phyloP scores from a whole-genome alignment of 495 filamentous ascomycete species.

The Aspergillus saccharolyticus region DNA sequence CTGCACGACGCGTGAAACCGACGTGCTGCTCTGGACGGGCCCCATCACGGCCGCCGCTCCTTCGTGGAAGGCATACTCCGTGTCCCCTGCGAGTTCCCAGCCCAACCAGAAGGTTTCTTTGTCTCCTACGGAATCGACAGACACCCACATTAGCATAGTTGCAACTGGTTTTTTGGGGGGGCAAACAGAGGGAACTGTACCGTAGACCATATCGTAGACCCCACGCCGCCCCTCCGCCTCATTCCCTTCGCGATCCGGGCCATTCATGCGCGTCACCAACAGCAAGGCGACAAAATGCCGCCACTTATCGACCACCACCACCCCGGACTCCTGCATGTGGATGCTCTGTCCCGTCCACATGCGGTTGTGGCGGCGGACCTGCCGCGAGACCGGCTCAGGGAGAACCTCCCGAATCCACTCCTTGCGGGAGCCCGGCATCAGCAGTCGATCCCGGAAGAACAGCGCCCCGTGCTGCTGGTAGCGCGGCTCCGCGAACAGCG shows the following conservation, averaged over 20 bases:
- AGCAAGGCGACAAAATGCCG: conserved; percentile 24
- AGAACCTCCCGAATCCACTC: conserved; percentile 20
- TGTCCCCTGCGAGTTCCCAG: conserved; percentile 22
- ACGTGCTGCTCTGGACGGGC: too few relatives aligned
- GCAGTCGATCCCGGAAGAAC: conserved; percentile 38
- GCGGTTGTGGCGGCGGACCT: conserved; percentile 13
- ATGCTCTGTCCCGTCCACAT: conserved; percentile 23
- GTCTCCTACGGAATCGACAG: conserved; percentile 16
- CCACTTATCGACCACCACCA: conserved; percentile 26
- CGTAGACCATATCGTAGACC: conserved; percentile 28
- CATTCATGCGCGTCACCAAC: conserved; percentile 26
- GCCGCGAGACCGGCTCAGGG: conserved; percentile 16
- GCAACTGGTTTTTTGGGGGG: too few relatives aligned
- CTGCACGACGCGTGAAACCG: neutral
- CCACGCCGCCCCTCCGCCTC: conserved; percentile 8
- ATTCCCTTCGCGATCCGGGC: conserved; percentile 24
- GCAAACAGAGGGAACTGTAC: neutral
- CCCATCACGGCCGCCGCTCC: conserved; percentile 22
- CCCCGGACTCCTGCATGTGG: conserved; percentile 30
- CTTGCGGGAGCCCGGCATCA: conserved; percentile 17
- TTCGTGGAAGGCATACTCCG: conserved; percentile 22
- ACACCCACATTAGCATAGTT: too few relatives aligned
- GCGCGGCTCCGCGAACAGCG: conserved; percentile 29
- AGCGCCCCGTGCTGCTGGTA: conserved; percentile 31
- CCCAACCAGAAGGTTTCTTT: conserved; percentile 30